Evolutionary conservation across 2,329 filamentous ascomycete genomes (phyloP).

Genomic region (Dichotomopilus funicola): DNA sequence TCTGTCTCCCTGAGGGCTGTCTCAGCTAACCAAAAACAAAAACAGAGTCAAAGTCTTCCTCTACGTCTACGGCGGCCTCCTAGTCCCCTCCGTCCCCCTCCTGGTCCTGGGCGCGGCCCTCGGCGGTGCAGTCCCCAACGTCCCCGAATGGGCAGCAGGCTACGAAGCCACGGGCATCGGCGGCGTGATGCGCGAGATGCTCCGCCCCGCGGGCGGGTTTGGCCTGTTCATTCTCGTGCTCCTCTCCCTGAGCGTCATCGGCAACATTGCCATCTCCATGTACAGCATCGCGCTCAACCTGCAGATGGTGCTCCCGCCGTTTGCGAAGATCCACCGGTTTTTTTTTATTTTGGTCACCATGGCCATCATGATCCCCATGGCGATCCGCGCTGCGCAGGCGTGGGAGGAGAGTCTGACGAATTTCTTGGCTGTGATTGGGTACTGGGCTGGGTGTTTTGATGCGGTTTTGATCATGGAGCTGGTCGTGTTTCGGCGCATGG

Average conservation of each 20-base stretch:
- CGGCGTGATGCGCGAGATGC: conserved; percentile 42
- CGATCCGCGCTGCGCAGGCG: conserved; percentile 46
- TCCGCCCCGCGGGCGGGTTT: conserved; percentile 39
- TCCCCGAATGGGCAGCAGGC: conserved; percentile 35
- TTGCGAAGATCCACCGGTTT: conserved; percentile 50
- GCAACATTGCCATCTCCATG: conserved; percentile 37
- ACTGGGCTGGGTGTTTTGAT: conserved; percentile 52
- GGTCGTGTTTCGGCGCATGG: conserved; percentile 40
- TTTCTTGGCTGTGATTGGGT: conserved; percentile 51
- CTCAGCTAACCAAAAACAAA: conserved; percentile 8
- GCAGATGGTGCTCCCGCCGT: conserved; percentile 52
- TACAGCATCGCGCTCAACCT: conserved; percentile 34
- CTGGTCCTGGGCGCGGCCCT: conserved; percentile 46
- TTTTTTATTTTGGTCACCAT: conserved; percentile 52
- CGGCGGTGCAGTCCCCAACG: conserved; percentile 42
- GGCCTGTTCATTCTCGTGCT: conserved; percentile 42
- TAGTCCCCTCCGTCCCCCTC: conserved; percentile 43
- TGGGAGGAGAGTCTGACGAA: conserved; percentile 55
- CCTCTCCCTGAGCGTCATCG: conserved; percentile 38
- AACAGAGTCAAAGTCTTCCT: conserved; percentile 35
- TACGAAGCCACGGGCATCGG: conserved; percentile 38
- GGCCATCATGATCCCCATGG: conserved; percentile 52
- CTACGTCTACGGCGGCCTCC: conserved; percentile 47
- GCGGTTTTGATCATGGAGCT: conserved; percentile 44
- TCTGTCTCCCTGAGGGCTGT: not conserved